phyloP scores from a whole-genome alignment of 2,329 filamentous ascomycete genomes.

The Cryphonectria radicalis region DNA sequence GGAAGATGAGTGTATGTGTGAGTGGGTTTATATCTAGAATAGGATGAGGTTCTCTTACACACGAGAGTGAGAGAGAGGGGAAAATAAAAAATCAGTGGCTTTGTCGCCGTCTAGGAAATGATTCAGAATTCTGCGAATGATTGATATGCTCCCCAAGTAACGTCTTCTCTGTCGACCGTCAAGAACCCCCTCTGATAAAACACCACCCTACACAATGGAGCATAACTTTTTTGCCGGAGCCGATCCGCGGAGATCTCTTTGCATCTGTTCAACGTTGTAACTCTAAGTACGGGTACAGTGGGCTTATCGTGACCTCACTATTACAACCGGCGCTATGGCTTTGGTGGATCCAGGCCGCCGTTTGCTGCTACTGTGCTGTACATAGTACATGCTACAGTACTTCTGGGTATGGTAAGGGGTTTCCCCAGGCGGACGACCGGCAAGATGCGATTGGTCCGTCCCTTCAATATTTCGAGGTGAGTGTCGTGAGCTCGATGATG shows the following conservation, averaged over 20 bases:
- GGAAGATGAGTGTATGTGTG: not conserved
- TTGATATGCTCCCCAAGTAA: not conserved
- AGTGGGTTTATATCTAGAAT: too few species aligned
- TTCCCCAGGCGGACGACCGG: not conserved
- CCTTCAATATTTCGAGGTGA: not conserved
- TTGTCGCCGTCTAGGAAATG: too few species aligned
- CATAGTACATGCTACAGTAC: too few species aligned
- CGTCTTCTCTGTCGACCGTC: not conserved
- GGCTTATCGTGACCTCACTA: not conserved
- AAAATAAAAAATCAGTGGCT: too few species aligned
- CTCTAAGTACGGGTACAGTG: not conserved
- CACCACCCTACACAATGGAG: not conserved
- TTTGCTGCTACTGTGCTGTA: too few species aligned
- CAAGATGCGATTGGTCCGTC: not conserved
- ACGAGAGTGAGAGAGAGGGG: too few species aligned
- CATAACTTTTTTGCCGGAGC: not conserved
- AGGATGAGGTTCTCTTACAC: too few species aligned
- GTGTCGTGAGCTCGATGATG: not conserved
- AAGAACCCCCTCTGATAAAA: not conserved
- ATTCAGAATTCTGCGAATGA: too few species aligned
- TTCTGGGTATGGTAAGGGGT: too few species aligned
- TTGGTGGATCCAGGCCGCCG: too few species aligned
- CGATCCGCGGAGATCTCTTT: not conserved
- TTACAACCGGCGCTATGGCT: not conserved
- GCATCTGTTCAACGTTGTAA: not conserved